Percentiles rank a stretch among this genome's conserved stretches.
These are phyloP conservation scores for Ilyonectria mors-panacis DNA, from an alignment of 2,329 filamentous ascomycete genomes.

Conservation along the genomic window DNA sequence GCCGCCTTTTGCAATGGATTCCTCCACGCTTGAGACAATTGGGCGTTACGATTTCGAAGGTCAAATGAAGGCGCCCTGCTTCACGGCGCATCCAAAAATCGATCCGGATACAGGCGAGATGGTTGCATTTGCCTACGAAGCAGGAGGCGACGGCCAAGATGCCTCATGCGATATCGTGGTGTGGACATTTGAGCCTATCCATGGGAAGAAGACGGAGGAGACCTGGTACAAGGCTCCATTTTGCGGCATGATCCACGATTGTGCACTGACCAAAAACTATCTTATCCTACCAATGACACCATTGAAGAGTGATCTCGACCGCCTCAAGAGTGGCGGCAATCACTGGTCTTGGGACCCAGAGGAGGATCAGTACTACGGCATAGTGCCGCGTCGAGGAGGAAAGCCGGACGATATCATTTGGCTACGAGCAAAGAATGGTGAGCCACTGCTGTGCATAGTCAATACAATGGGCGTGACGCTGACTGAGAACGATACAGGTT, in stretches of 20 bases:
- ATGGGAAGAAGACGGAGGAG: constrained; percentile 9
- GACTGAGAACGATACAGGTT: constrained; percentile 9
- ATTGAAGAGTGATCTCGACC: constrained; percentile 7
- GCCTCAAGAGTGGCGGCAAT: constrained; percentile 6
- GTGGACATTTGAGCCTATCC: constrained; percentile 4
- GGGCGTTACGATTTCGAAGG: constrained; percentile 13
- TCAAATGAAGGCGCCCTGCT: constrained; percentile 14
- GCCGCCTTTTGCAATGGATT: constrained; percentile 16
- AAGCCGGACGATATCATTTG: constrained; percentile 11
- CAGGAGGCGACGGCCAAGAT: constrained; percentile 5
- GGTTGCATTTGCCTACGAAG: constrained; percentile 14
- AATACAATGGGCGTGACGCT: neutral
- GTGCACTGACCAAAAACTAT: constrained; percentile 11
- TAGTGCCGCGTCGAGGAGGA: constrained; percentile 1
- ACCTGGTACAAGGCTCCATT: constrained; percentile 8
- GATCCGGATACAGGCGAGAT: constrained; percentile 13
- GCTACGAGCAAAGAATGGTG: constrained; percentile 27
- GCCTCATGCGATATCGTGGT: constrained; percentile 6
- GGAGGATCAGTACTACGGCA: constrained; percentile 9
- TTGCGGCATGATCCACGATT: constrained; percentile 7
- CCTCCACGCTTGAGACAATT: constrained; percentile 10
- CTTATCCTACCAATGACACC: constrained; percentile 11
- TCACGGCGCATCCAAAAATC: constrained; percentile 17
- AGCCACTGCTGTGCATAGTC: neutral
- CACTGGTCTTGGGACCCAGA: constrained; percentile 9